phyloP scores from a whole-genome alignment of 441 rosid genomes.

The Hura crepitans region DNA sequence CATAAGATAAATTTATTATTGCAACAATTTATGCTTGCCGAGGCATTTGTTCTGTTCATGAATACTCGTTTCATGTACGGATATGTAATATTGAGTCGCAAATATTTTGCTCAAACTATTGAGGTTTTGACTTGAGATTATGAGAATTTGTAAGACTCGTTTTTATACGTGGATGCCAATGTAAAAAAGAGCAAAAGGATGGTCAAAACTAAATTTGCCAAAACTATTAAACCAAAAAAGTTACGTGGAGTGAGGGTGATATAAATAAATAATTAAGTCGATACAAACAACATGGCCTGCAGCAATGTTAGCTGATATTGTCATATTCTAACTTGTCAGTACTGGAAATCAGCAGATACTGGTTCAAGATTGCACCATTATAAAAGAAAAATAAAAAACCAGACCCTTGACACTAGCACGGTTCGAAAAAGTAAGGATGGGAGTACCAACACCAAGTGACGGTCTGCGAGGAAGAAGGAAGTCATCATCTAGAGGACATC shows the following conservation, averaged over 20 bases:
- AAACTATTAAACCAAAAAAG: no score
- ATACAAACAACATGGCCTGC: constrained; percentile 35
- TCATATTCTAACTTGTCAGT: constrained; percentile 21
- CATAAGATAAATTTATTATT: no score
- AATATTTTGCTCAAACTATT: no score
- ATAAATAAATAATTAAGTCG: constrained; percentile 11
- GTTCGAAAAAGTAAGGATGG: constrained; percentile 21
- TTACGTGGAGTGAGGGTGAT: background rate
- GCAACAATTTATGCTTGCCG: no score
- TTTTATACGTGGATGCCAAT: no score
- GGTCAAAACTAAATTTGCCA: no score
- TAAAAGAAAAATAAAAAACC: constrained; percentile 9
- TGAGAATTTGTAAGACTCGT: no score
- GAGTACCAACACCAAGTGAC: constrained; percentile 12
- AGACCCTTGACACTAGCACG: background rate
- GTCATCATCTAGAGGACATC: constrained; percentile 49
- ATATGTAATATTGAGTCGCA: no score
- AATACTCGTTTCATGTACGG: no score
- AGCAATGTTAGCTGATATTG: constrained; percentile 11
- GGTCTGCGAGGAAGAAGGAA: constrained; percentile 31
- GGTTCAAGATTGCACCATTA: constrained; percentile 1
- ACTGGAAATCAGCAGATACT: constrained; percentile 17
- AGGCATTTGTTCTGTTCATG: no score
- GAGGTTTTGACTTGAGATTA: no score
- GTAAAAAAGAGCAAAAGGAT: no score